Percentiles rank a stretch among this genome's conserved stretches.
phyloP scores from a whole-genome alignment of 2,329 filamentous ascomycete genomes.

The Balansia obtecta region DNA sequence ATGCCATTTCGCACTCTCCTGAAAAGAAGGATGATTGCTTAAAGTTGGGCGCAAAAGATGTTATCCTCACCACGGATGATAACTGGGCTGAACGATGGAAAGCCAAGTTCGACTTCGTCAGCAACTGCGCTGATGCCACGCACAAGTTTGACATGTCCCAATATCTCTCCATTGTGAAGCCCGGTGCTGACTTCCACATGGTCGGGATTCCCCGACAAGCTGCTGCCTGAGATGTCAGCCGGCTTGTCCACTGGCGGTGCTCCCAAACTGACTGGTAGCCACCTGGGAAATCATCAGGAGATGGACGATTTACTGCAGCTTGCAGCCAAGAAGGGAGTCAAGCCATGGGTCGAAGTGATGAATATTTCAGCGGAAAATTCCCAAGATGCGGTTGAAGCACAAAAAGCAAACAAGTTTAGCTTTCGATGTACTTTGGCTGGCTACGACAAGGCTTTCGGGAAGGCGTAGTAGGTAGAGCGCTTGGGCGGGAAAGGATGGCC shows the following conservation, averaged over 20 bases:
- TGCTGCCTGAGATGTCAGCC: conserved; percentile 29
- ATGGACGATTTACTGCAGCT: conserved; percentile 46
- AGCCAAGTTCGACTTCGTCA: conserved; percentile 37
- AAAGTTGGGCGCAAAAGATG: conserved; percentile 49
- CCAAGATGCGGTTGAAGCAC: conserved; percentile 55
- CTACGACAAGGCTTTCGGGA: conserved; percentile 50
- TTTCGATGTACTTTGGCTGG: conserved; percentile 61
- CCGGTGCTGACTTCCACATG: conserved; percentile 44
- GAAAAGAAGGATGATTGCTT: conserved; percentile 47
- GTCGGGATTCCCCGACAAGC: conserved; percentile 43
- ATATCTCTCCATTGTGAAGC: conserved; percentile 38
- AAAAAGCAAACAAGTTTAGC: conserved; percentile 58
- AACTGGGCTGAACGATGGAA: conserved; percentile 44
- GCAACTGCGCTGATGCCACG: conserved; percentile 37
- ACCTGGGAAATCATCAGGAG: conserved; percentile 48
- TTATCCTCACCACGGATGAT: conserved; percentile 34
- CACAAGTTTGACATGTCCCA: conserved; percentile 40
- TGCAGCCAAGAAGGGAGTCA: conserved; percentile 40
- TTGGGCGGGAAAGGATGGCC: too few species aligned
- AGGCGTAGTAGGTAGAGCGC: background rate
- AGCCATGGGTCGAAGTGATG: conserved; percentile 48
- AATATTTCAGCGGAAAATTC: conserved; percentile 54
- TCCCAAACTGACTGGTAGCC: conserved; percentile 38
- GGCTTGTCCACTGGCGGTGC: conserved; percentile 37
- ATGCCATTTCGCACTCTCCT: conserved; percentile 49